Evolutionary conservation across 2,329 filamentous ascomycete genomes (phyloP).

Genomic region (Huntiella savannae): DNA sequence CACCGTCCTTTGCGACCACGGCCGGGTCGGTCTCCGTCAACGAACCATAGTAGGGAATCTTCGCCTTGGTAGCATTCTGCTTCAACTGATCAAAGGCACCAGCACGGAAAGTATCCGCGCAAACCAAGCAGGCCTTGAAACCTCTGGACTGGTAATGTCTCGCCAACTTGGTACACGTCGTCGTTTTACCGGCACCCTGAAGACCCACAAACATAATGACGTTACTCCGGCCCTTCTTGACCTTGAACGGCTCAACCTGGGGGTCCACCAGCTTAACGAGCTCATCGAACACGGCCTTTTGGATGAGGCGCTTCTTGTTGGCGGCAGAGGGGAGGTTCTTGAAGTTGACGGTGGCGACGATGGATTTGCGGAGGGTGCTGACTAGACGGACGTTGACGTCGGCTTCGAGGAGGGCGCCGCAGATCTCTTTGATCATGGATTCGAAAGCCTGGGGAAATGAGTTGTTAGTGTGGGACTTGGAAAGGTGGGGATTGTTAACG

Average conservation of each 20-base stretch:
- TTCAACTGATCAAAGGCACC: constrained; percentile 97
- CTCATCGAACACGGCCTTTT: constrained; percentile 95
- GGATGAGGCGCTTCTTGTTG: constrained; percentile 96
- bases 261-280: constrained; percentile 90
- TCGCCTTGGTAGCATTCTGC: constrained; percentile 96
- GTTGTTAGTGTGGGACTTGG: neutral
- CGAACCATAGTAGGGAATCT: constrained; percentile 96
- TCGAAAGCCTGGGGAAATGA: constrained; percentile 56
- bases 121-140: constrained; percentile 84
- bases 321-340: constrained; percentile 76
- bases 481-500: neutral
- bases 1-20: constrained; percentile 81
- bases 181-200: constrained; percentile 95
- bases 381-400: constrained; percentile 96
- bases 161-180: constrained; percentile 83
- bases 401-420: constrained; percentile 82
- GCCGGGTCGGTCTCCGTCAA: constrained; percentile 92
- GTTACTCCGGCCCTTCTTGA: constrained; percentile 87
- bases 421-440: constrained; percentile 96
- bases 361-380: constrained; percentile 76
- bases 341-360: constrained; percentile 81
- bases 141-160: constrained; percentile 86
- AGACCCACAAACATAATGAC: constrained; percentile 99
- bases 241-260: constrained; percentile 86
- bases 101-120: constrained; percentile 94